A percentile compares a stretch with the other conserved stretches of the same genome.
Evolutionary conservation across 352 stramenopile species (phyloP).

Genomic region (Pilasporangium apinafurcum): DNA sequence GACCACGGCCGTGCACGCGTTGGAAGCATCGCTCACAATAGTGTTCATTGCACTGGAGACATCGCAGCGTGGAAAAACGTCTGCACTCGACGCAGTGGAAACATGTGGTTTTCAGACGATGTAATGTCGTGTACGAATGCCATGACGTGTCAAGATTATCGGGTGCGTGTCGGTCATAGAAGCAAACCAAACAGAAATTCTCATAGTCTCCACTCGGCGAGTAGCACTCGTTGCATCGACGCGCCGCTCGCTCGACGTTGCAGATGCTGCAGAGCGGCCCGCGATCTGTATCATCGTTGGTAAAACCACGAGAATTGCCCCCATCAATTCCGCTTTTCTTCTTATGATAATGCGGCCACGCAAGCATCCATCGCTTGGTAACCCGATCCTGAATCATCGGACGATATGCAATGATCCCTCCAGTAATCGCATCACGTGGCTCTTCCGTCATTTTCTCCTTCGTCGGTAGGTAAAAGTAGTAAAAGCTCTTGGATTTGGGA

Average conservation of each 20-base stretch:
- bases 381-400: conserved; percentile 68
- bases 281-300: conserved; percentile 4
- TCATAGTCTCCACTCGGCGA: conserved; percentile 52
- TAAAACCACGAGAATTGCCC: background rate
- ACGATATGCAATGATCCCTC: conserved; percentile 43
- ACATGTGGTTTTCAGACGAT: conserved; percentile 16
- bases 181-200: conserved; percentile 71
- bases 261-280: conserved; percentile 43
- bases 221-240: conserved; percentile 68
- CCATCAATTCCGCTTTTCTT: background rate
- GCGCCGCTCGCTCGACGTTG: conserved; percentile 41
- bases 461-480: conserved; percentile 61
- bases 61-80: conserved; percentile 48
- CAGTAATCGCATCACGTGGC: conserved; percentile 45
- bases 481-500: conserved; percentile 42
- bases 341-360: conserved; percentile 51
- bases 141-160: conserved; percentile 19
- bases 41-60: conserved; percentile 68
- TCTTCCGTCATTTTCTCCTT: conserved; percentile 54
- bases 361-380: conserved; percentile 63
- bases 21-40: conserved; percentile 77
- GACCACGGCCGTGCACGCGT: conserved; percentile 54
- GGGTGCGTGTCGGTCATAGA: conserved; percentile 44
- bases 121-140: conserved; percentile 60
- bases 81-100: conserved; percentile 77